Conservation (phyloP, 2,329 filamentous ascomycete genomes). For the Stachybotrys elegans region DNA sequence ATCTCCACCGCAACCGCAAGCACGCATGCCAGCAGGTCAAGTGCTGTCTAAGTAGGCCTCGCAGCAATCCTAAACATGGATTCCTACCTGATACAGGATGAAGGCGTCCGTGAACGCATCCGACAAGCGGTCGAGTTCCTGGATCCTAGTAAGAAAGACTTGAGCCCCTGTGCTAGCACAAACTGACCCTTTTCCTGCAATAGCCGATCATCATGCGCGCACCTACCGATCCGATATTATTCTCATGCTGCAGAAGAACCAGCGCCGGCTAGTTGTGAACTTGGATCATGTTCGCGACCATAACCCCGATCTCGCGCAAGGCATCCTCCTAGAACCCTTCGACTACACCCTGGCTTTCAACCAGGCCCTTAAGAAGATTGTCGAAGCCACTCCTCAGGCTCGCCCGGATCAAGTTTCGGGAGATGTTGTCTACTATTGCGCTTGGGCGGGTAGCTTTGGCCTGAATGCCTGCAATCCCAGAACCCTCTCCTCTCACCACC, state of each 20-base stretch:
- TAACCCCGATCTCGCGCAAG: conserved; percentile 72
- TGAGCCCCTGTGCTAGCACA: conserved; percentile 1
- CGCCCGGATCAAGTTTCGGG: conserved; percentile 70
- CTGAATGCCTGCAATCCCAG: conserved; percentile 92
- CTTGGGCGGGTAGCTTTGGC: conserved; percentile 94
- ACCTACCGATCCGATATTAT: conserved; percentile 91
- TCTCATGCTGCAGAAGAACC: conserved; percentile 64
- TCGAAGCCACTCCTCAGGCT: conserved; percentile 72
- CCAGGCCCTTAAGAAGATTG: conserved; percentile 80
- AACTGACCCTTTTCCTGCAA: neutral
- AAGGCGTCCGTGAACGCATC: conserved; percentile 77
- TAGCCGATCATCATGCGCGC: conserved; percentile 49
- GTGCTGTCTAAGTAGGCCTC: too few species aligned
- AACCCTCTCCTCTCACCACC: conserved; percentile 79
- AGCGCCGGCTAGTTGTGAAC: conserved; percentile 63
- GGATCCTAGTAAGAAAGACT: conserved; percentile 67
- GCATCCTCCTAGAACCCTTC: conserved; percentile 79
- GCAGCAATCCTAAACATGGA: conserved; percentile 55
- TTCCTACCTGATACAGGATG: conserved; percentile 71
- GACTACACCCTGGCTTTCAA: conserved; percentile 88
- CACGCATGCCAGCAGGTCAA: too few species aligned
- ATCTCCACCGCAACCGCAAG: too few species aligned
- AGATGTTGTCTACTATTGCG: conserved; percentile 89
- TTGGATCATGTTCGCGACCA: conserved; percentile 90
- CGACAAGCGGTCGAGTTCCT: conserved; percentile 88